A percentile compares a stretch with the other conserved stretches of the same genome.
Conservation (phyloP, 805 yeast genomes). For the Candida xyloterini region DNA sequence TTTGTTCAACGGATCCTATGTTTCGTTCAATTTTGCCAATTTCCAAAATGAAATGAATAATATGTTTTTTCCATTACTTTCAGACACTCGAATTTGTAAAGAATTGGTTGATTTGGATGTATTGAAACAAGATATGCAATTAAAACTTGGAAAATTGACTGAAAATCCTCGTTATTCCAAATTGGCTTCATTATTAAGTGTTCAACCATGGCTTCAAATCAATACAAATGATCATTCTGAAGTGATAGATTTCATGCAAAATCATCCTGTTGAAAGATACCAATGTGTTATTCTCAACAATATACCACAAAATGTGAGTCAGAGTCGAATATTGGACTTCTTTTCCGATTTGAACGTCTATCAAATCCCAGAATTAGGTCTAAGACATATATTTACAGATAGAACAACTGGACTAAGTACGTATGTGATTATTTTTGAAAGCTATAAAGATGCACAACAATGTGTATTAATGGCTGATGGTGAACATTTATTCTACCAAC, state of each 20-base stretch:
- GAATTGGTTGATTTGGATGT: conserved; percentile 3
- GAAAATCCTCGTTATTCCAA: conserved; percentile 3
- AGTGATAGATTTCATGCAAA: neutral
- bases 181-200: conserved; percentile 5
- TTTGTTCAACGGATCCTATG: conserved; percentile 47
- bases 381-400: conserved; percentile 14
- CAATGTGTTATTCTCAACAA: conserved; percentile 42
- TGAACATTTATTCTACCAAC: conserved; percentile 28
- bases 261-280: conserved; percentile 23
- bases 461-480: conserved; percentile 57
- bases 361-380: conserved; percentile 17
- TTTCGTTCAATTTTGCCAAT: conserved; percentile 45
- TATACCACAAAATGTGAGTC: conserved; percentile 43
- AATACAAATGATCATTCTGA: neutral
- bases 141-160: conserved; percentile 6
- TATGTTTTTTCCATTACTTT: conserved; percentile 22
- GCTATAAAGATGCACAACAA: conserved; percentile 43
- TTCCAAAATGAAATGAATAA: conserved; percentile 22
- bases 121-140: conserved; percentile 1
- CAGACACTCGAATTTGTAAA: conserved; percentile 17
- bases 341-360: conserved; percentile 53
- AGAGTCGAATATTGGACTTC: conserved; percentile 33
- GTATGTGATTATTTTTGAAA: conserved; percentile 45
- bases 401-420: conserved; percentile 15
- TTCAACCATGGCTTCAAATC: conserved; percentile 12